Percentiles rank a stretch among this genome's conserved stretches.
phyloP scores from a whole-genome alignment of 768 basidiomycete genomes.

The Hypholoma fasciculare region DNA sequence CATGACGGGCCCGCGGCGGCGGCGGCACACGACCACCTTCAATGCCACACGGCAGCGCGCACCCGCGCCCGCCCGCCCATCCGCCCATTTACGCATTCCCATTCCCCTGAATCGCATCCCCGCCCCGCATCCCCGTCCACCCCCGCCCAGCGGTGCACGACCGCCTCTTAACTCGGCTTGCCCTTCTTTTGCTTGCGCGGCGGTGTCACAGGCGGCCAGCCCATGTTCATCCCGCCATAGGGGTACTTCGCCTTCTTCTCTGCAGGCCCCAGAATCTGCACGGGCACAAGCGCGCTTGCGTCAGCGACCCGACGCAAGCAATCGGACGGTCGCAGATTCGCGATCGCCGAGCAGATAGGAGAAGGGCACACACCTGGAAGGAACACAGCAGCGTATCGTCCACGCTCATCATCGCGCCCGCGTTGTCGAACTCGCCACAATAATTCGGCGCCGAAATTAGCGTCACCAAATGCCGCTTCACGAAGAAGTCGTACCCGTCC shows the following conservation, averaged over 20 bases:
- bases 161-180: constrained; percentile 41
- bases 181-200: constrained; percentile 98
- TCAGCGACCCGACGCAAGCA: too few species aligned
- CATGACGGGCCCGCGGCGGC: not conserved
- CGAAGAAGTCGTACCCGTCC: constrained; percentile 99
- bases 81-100: too few species aligned
- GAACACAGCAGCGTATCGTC: constrained; percentile 97
- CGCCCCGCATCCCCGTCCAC: not conserved
- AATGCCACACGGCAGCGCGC: not conserved
- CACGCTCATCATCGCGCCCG: constrained; percentile 99
- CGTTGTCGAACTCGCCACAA: constrained; percentile 97
- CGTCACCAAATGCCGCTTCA: constrained; percentile 95
- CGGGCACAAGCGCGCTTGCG: too few species aligned
- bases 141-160: not conserved
- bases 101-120: not conserved
- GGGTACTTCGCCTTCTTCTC: constrained; percentile 98
- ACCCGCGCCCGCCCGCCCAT: too few species aligned
- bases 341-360: not conserved
- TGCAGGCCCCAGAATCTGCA: constrained; percentile 94
- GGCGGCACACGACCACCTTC: not conserved
- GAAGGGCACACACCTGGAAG: constrained; percentile 73
- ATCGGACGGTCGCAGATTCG: too few species aligned
- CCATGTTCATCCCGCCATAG: constrained; percentile 84
- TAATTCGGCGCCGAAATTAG: constrained; percentile 96
- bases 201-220: constrained; percentile 89